Base-by-base conservation (phyloP, 1,284 basidiomycete species). In the Hemileia vastatrix region DNA sequence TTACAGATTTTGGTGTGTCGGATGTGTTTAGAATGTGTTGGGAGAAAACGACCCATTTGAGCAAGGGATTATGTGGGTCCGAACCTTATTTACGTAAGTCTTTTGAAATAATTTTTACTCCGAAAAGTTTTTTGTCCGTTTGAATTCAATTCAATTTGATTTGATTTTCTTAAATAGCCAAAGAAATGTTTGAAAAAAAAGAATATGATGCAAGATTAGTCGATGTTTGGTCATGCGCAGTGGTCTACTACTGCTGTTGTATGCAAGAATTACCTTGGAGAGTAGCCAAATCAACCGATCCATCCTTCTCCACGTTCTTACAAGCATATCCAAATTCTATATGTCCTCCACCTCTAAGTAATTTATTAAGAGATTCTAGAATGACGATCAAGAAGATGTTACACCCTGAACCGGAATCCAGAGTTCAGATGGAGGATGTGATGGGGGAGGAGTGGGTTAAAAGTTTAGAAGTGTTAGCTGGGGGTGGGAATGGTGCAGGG, bases 11-110 rank as follows among this genome's bases (percentile, higher is more conserved):
- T 76, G 95, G 94, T 64, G 94, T 94, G 15, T 94, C 90, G 33
- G 97, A 96, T 48, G 94, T 98, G 44, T 98, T 97, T 78, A 84
- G 94, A 65, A 86, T 98, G 71, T 96, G 94, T 61, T 98, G 94
- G 94, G 94, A 98, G 78, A 82, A 87, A 68, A 94, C 91, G 59
- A 88, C 96, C 50, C 94, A 98, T 77, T 86, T 97, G 84, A 91
- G 87, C 36, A 96, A 94, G 55, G 94, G 94, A 2, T 81, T 98
- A 19, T 98, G 94, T 71, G 94, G 94, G 9, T 93, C 89, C 66
- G 95, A 98, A 76, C 94, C 94, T 0, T 98, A 98, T 77, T 97
- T 98, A 84, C 90, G 90, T 93, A 80, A 84, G 88, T 81, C 13
- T 4, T 48, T 11, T 33, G n/a, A n/a, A n/a, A n/a, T 21, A 5